These are phyloP conservation scores for Dendrothele bispora DNA, from an alignment of 768 basidiomycete species.

Conservation along the genomic window DNA sequence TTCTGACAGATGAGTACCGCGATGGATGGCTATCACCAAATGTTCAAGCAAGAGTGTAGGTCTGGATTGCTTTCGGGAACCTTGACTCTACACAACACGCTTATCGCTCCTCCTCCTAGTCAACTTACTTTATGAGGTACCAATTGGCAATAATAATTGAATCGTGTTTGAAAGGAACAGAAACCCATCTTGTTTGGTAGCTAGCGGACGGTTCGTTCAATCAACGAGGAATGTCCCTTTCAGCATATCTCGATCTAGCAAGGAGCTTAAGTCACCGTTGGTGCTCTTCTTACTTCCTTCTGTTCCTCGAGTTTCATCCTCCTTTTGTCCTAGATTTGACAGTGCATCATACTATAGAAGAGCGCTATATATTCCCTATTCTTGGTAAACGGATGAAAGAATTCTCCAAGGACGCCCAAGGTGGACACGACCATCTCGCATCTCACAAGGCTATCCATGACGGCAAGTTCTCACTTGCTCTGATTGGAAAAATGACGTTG, in stretches of 20 bases:
- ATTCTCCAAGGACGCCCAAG: constrained; percentile 39
- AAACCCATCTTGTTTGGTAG: constrained; percentile 23
- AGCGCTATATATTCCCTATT: constrained; percentile 50
- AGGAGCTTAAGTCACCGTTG: constrained; percentile 40
- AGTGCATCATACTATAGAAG: constrained; percentile 57
- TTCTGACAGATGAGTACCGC: constrained; percentile 24
- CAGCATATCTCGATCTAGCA: constrained; percentile 40
- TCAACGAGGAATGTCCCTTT: constrained; percentile 41
- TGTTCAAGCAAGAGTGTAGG: constrained; percentile 52
- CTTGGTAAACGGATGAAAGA: constrained; percentile 49
- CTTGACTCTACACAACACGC: too few relatives aligned
- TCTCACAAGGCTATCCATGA: constrained; percentile 57
- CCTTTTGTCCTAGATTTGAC: constrained; percentile 40
- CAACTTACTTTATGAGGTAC: constrained; percentile 44
- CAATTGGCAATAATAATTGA: neutral
- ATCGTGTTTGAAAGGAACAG: too few relatives aligned
- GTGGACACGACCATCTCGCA: constrained; percentile 37
- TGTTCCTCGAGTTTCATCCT: neutral
- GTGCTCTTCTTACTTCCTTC: constrained; percentile 4
- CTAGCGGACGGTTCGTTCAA: constrained; percentile 54
- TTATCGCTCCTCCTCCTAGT: constrained; percentile 25
- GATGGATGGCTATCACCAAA: constrained; percentile 39
- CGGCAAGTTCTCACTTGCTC: constrained; percentile 26
- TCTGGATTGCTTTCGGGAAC: neutral
- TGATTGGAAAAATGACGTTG: neutral